Conservation (phyloP, 1,284 basidiomycete species). For the Irpex sp. region DNA sequence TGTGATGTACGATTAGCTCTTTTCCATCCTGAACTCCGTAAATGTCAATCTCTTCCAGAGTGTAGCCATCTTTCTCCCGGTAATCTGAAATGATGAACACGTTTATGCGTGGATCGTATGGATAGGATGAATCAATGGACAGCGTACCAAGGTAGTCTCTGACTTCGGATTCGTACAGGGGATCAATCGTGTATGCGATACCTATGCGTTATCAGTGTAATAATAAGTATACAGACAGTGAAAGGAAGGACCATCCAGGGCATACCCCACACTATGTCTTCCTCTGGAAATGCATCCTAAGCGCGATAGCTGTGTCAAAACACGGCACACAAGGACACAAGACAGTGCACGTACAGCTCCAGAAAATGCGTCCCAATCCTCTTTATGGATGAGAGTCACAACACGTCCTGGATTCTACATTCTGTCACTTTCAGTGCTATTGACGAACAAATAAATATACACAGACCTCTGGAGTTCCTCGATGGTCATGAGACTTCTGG, state of each 20-base stretch:
- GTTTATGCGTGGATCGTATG: neutral
- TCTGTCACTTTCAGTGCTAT: neutral
- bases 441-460: neutral
- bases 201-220: constrained; percentile 33
- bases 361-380: constrained; percentile 76
- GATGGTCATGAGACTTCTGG: constrained; percentile 83
- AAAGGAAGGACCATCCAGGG: no score
- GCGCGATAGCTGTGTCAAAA: neutral
- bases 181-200: constrained; percentile 80
- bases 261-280: constrained; percentile 79
- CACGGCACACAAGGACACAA: neutral
- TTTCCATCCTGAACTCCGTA: constrained; percentile 47
- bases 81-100: constrained; percentile 42
- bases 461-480: constrained; percentile 70
- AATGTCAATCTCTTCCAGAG: constrained; percentile 58
- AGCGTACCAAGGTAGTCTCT: constrained; percentile 71
- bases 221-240: no score
- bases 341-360: constrained; percentile 39
- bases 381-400: constrained; percentile 80
- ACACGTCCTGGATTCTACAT: constrained; percentile 73
- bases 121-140: constrained; percentile 1
- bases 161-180: constrained; percentile 65
- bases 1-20: constrained; percentile 49
- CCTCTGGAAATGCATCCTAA: constrained; percentile 71
- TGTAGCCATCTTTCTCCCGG: constrained; percentile 84